Conservation (phyloP, 306 rosid genomes). For the Pterocarpus macrocarpus region DNA sequence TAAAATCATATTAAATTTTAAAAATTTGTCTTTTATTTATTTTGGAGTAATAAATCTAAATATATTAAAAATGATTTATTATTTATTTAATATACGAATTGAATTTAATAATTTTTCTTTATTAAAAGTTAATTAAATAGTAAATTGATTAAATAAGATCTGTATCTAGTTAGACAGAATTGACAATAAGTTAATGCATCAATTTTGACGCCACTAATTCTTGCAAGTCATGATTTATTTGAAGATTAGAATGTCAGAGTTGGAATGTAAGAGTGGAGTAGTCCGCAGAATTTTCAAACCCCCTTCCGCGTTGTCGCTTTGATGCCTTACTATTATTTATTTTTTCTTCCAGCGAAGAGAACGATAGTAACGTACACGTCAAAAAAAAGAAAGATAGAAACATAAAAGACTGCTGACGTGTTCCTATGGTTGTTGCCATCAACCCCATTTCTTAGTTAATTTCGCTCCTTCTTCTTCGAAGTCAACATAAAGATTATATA, state of each 20-base stretch:
- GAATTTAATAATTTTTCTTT: too few relatives aligned
- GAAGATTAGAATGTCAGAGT: conserved; percentile 26
- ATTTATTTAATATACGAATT: too few relatives aligned
- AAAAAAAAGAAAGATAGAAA: background rate
- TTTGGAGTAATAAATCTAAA: background rate
- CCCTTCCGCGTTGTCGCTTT: conserved; percentile 57
- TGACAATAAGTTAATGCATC: too few relatives aligned
- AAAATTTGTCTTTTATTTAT: too few relatives aligned
- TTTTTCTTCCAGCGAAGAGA: background rate
- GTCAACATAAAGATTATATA: background rate
- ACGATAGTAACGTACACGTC: too few relatives aligned
- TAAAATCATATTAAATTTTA: background rate
- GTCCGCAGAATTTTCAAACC: conserved; percentile 55
- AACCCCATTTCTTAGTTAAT: conserved; percentile 33
- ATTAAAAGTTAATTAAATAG: too few relatives aligned
- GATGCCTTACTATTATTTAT: background rate
- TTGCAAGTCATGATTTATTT: conserved; percentile 37
- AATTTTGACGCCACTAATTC: background rate
- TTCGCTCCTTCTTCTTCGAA: conserved; percentile 3
- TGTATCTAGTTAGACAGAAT: background rate
- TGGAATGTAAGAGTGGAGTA: background rate
- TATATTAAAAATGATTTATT: too few relatives aligned
- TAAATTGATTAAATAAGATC: too few relatives aligned
- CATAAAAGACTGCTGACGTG: conserved; percentile 34
- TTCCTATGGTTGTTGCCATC: conserved; percentile 45